Conservation (phyloP, 116 monocot genomes). For the Zostera marina region DNA sequence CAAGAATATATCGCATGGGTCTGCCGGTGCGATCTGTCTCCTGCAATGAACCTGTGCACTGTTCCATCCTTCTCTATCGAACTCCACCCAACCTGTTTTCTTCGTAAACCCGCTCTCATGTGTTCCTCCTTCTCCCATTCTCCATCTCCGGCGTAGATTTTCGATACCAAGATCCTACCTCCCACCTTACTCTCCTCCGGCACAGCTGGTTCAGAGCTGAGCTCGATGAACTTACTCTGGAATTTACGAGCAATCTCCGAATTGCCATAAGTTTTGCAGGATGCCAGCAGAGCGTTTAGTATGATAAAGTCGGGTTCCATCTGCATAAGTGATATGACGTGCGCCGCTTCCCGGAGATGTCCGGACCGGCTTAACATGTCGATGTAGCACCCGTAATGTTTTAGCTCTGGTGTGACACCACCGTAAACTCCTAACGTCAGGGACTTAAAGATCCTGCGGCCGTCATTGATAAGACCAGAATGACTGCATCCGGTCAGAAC, state of each 20-base stretch:
- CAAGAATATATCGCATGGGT: constrained; percentile 9
- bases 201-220: constrained; percentile 3
- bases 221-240: constrained; percentile 14
- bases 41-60: constrained; percentile 23
- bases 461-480: constrained; percentile 51
- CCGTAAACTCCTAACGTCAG: constrained; percentile 32
- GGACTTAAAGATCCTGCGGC: constrained; percentile 32
- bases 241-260: constrained; percentile 39
- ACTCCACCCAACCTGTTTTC: constrained; percentile 56
- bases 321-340: constrained; percentile 34
- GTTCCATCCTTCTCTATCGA: constrained; percentile 37
- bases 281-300: constrained; percentile 59
- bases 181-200: constrained; percentile 17
- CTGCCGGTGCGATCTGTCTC: constrained; percentile 10
- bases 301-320: constrained; percentile 48
- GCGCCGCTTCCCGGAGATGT: constrained; percentile 45
- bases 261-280: constrained; percentile 45
- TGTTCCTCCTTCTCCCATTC: constrained; percentile 48
- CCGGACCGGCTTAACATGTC: constrained; percentile 59
- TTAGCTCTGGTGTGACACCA: constrained; percentile 30
- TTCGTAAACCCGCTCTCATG: constrained; percentile 17
- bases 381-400: constrained; percentile 74
- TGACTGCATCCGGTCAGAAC: constrained; percentile 55
- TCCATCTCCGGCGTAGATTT: constrained; percentile 52
- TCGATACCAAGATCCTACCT: constrained; percentile 54